These are phyloP conservation scores for Colletotrichum truncatum DNA, from an alignment of 2,329 filamentous ascomycete species.

Conservation along the genomic window DNA sequence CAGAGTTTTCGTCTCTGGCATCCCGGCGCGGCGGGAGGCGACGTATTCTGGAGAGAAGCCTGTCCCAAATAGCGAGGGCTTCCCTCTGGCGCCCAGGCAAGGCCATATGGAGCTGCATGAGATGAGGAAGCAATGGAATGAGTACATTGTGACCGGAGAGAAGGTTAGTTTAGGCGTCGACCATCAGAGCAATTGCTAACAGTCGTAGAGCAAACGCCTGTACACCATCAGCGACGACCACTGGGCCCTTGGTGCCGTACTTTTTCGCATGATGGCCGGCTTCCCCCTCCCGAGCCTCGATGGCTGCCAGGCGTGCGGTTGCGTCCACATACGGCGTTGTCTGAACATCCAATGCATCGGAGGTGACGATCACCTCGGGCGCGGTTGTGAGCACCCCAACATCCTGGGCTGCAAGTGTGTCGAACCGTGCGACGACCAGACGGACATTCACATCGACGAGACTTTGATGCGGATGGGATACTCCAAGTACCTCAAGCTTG, in stretches of 20 bases:
- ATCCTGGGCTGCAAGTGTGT: conserved; percentile 29
- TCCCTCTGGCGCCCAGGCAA: conserved; percentile 21
- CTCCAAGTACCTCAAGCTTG: conserved; percentile 36
- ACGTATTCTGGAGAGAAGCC: conserved; percentile 14
- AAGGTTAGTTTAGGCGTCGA: neutral
- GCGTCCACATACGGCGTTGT: conserved; percentile 37
- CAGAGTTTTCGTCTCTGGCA: conserved; percentile 49
- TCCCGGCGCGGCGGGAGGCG: conserved; percentile 33
- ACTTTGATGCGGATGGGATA: conserved; percentile 37
- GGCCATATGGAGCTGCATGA: conserved; percentile 4
- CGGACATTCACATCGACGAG: conserved; percentile 42
- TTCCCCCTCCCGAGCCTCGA: conserved; percentile 36
- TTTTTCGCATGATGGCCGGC: conserved; percentile 54
- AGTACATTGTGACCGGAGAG: conserved; percentile 8
- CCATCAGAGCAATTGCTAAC: neutral
- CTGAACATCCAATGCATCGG: conserved; percentile 3
- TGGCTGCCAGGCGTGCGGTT: conserved; percentile 38
- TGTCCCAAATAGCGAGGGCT: neutral
- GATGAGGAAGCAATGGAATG: conserved; percentile 24
- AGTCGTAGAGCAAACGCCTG: conserved; percentile 37
- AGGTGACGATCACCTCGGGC: conserved; percentile 10
- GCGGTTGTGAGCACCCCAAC: conserved; percentile 30
- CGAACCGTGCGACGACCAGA: neutral
- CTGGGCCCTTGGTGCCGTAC: conserved; percentile 45
- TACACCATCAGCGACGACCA: conserved; percentile 50